Evolutionary conservation across 2,329 filamentous ascomycete species (phyloP).

Genomic region (Fusarium staphyleae): DNA sequence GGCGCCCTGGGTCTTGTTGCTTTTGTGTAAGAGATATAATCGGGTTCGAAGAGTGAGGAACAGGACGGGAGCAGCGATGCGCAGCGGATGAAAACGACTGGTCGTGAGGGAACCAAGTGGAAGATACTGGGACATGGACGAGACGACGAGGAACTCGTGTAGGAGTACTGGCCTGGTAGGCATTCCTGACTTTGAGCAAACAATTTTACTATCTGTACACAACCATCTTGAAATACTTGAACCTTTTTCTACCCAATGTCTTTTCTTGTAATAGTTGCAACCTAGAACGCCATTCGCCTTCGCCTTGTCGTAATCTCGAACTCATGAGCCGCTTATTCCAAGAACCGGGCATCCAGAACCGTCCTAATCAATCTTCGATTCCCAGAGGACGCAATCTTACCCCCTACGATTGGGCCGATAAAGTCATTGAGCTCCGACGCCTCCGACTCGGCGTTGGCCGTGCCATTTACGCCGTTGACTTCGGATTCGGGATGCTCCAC

Average conservation of each 20-base stretch:
- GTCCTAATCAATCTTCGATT: conserved; percentile 58
- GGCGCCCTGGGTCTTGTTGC: conserved; percentile 56
- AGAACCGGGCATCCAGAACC: conserved; percentile 62
- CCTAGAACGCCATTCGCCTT: conserved; percentile 41
- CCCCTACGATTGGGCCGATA: conserved; percentile 62
- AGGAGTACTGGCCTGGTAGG: conserved; percentile 31
- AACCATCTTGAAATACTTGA: conserved; percentile 27
- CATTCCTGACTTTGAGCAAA: conserved; percentile 36
- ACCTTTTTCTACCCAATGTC: conserved; percentile 22
- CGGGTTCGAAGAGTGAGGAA: background rate
- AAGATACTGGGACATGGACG: conserved; percentile 12
- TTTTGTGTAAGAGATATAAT: conserved; percentile 50
- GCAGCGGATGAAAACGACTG: conserved; percentile 27
- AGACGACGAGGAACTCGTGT: conserved; percentile 23
- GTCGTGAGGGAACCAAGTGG: conserved; percentile 4
- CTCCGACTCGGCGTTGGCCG: conserved; percentile 47
- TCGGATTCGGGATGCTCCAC: conserved; percentile 44
- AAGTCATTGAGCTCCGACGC: conserved; percentile 59
- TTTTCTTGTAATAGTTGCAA: conserved; percentile 22
- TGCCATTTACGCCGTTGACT: conserved; percentile 52
- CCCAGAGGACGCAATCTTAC: conserved; percentile 54
- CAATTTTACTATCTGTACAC: conserved; percentile 35
- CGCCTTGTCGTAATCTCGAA: conserved; percentile 12
- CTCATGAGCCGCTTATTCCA: conserved; percentile 49
- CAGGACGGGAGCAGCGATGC: conserved; percentile 4